phyloP scores from a whole-genome alignment of 441 rosid species.

The Hura crepitans region DNA sequence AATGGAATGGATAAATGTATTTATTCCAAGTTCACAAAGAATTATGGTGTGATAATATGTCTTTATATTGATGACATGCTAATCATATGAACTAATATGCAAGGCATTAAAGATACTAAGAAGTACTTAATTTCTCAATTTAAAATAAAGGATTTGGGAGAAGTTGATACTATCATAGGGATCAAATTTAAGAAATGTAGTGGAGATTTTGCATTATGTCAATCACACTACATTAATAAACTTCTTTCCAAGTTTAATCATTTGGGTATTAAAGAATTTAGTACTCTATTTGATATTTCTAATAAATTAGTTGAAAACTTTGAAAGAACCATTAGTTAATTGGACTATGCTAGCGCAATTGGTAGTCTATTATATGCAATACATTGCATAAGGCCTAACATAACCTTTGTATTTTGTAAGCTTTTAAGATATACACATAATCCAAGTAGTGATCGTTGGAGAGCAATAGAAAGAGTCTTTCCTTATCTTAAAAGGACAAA shows the following conservation, averaged over 20 bases:
- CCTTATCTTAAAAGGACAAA: no score
- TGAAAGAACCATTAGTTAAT: neutral
- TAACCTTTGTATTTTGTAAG: no score
- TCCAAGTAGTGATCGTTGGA: no score
- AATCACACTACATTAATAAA: neutral
- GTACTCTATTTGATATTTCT: neutral
- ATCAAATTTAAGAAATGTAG: neutral
- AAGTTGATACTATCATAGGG: neutral
- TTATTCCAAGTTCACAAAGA: neutral
- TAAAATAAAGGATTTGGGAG: no score
- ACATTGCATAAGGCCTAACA: no score
- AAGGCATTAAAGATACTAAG: no score
- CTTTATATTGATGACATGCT: no score
- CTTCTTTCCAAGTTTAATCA: neutral
- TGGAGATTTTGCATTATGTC: neutral
- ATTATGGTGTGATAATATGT: neutral
- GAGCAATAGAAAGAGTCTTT: no score
- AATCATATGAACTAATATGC: no score
- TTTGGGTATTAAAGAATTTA: neutral
- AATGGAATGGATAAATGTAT: neutral
- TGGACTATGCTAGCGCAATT: constrained; percentile 5
- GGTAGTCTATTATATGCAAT: neutral
- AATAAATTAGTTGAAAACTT: neutral
- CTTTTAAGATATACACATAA: no score
- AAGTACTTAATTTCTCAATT: no score